Evolutionary conservation across 495 filamentous ascomycete species (phyloP), one percentile per base, ranked within the genome.

Genomic region (Annulohypoxylon stygium): DNA sequence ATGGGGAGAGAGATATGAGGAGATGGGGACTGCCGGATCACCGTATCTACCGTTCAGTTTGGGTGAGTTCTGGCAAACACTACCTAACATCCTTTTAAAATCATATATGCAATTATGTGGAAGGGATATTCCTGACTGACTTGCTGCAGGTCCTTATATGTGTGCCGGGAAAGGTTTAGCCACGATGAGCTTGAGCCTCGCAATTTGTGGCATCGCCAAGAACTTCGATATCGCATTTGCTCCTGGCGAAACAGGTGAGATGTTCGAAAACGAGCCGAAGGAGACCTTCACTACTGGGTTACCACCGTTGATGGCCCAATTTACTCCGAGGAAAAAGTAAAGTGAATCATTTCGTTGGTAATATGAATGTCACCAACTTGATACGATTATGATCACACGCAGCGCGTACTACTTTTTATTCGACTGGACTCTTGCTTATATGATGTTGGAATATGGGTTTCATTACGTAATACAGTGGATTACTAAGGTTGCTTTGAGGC

Each of bases 151-250:
- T 2, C 3, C 41, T 18, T 61, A 50, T 14, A 3, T 20, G 4
- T 74, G 71, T 43, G 12, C 50, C 0, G 81, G 81, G 3, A 79
- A 78, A 65, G 67, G 74, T 30, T 63, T 84, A 34, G 82, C 80
- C 0, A 75, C 81, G 37, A 80, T 80, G 71, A 78, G 76, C 43
- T 45, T 86, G 41, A 78, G 84, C 3, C 75, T 79, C 43, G 78
- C 83, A 0, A 73, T 80, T 14, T 80, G 79, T 1, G 73, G 77
- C 20, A 54, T 85, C 1, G 67, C 81, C 0, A 73, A 74, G 6
- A 64, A 74, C 2, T 86, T 83, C 43, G 74, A 82, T 36, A 66
- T 84, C 33, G 45, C 74, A 1, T 79, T 83, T 50, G 78, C 82
- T 1, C 69, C 75, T 1, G 80, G 75, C 10, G 76, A 79, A 64